Evolutionary conservation across 2,329 filamentous ascomycete genomes (phyloP).

Genomic region (Colletotrichum cuscutae): DNA sequence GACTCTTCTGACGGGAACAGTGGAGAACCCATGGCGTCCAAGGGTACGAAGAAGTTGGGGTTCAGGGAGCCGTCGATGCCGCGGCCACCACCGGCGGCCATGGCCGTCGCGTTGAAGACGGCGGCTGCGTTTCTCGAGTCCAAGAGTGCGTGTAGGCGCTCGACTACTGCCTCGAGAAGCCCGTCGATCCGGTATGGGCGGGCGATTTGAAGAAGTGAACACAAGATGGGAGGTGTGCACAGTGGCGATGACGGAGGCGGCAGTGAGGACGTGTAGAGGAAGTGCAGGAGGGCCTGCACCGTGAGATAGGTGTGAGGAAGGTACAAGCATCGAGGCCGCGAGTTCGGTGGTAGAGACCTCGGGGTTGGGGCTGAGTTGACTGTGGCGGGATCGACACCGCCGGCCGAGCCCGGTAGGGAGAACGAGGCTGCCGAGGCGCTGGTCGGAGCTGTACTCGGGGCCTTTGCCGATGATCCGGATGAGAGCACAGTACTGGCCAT

Average conservation of each 20-base stretch:
- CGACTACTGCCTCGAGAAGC: constrained; percentile 89
- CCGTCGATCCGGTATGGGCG: constrained; percentile 94
- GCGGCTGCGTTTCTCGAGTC: constrained; percentile 95
- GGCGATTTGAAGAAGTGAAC: constrained; percentile 92
- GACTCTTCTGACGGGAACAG: constrained; percentile 16
- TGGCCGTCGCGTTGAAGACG: constrained; percentile 97
- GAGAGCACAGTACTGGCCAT: constrained; percentile 54
- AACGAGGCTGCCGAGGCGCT: constrained; percentile 47
- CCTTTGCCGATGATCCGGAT: constrained; percentile 51
- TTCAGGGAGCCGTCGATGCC: constrained; percentile 77
- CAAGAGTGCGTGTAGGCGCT: constrained; percentile 87
- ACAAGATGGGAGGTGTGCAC: constrained; percentile 94
- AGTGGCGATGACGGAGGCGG: constrained; percentile 80
- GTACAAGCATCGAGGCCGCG: constrained; percentile 86
- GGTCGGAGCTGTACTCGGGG: constrained; percentile 56
- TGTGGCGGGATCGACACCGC: constrained; percentile 54
- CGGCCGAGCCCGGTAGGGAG: constrained; percentile 37
- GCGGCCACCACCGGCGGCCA: constrained; percentile 94
- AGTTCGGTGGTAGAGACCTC: constrained; percentile 65
- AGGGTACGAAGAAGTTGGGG: constrained; percentile 69
- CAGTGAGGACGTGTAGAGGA: constrained; percentile 90
- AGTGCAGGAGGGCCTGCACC: constrained; percentile 89
- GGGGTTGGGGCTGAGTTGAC: constrained; percentile 69
- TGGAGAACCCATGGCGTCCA: constrained; percentile 53
- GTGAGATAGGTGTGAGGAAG: constrained; percentile 93